These are phyloP conservation scores for Novymonas esmeraldas DNA, from an alignment of 208 protist genomes.

Conservation along the genomic window DNA sequence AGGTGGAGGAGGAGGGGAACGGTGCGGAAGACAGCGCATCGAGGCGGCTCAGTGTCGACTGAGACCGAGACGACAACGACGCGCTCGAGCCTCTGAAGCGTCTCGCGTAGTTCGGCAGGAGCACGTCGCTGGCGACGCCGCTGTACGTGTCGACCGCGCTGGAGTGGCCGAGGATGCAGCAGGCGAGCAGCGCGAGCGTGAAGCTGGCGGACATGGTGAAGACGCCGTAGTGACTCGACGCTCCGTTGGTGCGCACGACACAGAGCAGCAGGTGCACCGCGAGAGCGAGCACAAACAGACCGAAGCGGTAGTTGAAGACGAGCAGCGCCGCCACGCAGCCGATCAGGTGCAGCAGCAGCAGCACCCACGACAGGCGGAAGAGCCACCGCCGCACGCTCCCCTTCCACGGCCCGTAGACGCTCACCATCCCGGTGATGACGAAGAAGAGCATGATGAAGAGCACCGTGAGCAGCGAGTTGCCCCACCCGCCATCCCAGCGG, in stretches of 20 bases:
- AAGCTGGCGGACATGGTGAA: slow-evolving; percentile 38
- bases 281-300: slow-evolving; percentile 60
- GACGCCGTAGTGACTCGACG: slow-evolving; percentile 51
- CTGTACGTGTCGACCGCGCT: slow-evolving; percentile 29
- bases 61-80: neutral
- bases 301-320: slow-evolving; percentile 52
- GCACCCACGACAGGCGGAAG: slow-evolving; percentile 50
- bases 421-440: slow-evolving; percentile 36
- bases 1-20: no score
- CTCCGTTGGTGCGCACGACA: slow-evolving; percentile 46
- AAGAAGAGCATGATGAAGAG: slow-evolving; percentile 54
- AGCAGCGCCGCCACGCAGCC: slow-evolving; percentile 48
- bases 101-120: slow-evolving; percentile 34
- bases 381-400: slow-evolving; percentile 38
- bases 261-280: slow-evolving; percentile 55
- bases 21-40: no score
- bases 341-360: slow-evolving; percentile 49
- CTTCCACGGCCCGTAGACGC: slow-evolving; percentile 48
- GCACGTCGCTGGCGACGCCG: slow-evolving; percentile 31
- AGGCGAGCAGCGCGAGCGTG: slow-evolving; percentile 46
- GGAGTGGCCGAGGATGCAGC: slow-evolving; percentile 49
- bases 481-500: slow-evolving; percentile 47
- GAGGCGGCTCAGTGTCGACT: slow-evolving; percentile 3
- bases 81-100: slow-evolving; percentile 19
- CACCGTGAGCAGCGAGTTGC: slow-evolving; percentile 40